phyloP scores from a whole-genome alignment of 2,329 filamentous ascomycete genomes.

The Colletotrichum salicis region DNA sequence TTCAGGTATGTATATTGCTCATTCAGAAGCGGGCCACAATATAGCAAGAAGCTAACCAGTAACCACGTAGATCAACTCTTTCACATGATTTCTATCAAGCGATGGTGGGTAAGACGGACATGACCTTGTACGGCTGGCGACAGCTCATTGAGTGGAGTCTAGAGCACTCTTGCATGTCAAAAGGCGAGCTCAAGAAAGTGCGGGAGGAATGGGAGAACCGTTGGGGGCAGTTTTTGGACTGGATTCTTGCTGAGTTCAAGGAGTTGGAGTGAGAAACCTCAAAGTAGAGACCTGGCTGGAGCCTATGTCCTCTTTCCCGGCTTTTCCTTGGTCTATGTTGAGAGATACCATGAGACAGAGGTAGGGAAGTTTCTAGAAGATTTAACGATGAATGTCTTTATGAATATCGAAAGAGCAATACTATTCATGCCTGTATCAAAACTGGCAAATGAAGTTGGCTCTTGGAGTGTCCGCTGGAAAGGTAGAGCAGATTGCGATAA shows the following conservation, averaged over 20 bases:
- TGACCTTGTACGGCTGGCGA: slow-evolving; percentile 77
- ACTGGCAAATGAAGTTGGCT: not conserved
- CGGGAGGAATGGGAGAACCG: slow-evolving; percentile 58
- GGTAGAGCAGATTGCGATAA: too few relatives aligned
- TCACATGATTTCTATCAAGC: slow-evolving; percentile 83
- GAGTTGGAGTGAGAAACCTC: not conserved
- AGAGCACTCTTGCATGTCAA: slow-evolving; percentile 66
- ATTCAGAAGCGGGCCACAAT: not conserved
- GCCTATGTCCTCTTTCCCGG: too few relatives aligned
- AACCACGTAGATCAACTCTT: slow-evolving; percentile 67
- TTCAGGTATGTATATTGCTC: slow-evolving; percentile 63
- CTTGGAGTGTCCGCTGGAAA: too few relatives aligned
- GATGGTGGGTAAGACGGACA: slow-evolving; percentile 74
- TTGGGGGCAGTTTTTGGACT: slow-evolving; percentile 69
- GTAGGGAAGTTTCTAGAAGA: not conserved
- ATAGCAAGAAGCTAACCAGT: slow-evolving; percentile 1
- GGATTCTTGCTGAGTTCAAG: slow-evolving; percentile 54
- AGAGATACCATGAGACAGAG: not conserved
- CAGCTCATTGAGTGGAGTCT: slow-evolving; percentile 74
- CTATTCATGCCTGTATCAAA: not conserved
- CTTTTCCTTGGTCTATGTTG: not conserved
- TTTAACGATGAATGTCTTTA: not conserved
- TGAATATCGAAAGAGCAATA: not conserved
- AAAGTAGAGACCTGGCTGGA: not conserved
- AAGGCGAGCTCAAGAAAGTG: slow-evolving; percentile 51